Conservation (phyloP, 1,284 basidiomycete species). For the Ceratobasidium sp. region DNA sequence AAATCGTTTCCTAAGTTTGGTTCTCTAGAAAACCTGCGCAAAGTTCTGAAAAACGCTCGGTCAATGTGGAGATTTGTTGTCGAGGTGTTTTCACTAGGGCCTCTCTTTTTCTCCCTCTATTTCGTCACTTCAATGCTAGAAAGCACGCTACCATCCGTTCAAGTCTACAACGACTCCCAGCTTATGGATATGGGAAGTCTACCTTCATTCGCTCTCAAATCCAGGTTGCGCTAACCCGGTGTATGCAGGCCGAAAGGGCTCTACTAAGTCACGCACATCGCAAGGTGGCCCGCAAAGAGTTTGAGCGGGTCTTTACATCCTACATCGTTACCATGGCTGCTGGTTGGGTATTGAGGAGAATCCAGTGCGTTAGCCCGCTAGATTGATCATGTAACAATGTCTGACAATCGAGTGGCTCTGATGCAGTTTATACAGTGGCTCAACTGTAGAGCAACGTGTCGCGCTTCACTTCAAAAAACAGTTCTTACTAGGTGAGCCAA, state of each 20-base stretch:
- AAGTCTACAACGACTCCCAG: not conserved
- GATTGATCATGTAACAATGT: not conserved
- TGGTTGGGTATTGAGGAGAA: not conserved
- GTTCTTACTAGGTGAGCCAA: not conserved
- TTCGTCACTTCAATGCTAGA: not conserved
- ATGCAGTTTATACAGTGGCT: not conserved
- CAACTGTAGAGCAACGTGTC: conserved; percentile 22
- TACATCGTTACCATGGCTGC: not conserved
- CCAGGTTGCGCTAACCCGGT: not conserved
- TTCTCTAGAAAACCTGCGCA: not conserved
- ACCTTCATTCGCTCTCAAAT: not conserved
- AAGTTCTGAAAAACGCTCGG: not conserved
- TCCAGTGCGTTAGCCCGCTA: not conserved
- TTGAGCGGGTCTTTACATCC: not conserved
- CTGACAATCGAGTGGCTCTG: not conserved
- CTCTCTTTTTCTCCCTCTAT: conserved; percentile 3
- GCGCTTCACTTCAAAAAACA: conserved; percentile 34
- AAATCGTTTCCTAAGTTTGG: not conserved
- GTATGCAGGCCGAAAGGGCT: not conserved
- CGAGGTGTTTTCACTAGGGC: conserved; percentile 3
- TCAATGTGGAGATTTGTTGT: conserved; percentile 3
- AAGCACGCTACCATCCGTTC: conserved; percentile 5
- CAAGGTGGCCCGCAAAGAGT: not conserved
- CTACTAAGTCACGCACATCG: not conserved
- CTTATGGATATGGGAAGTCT: conserved; percentile 10